Conservation (phyloP, 768 basidiomycete genomes). For the Hemileccinum rubropunctum region DNA sequence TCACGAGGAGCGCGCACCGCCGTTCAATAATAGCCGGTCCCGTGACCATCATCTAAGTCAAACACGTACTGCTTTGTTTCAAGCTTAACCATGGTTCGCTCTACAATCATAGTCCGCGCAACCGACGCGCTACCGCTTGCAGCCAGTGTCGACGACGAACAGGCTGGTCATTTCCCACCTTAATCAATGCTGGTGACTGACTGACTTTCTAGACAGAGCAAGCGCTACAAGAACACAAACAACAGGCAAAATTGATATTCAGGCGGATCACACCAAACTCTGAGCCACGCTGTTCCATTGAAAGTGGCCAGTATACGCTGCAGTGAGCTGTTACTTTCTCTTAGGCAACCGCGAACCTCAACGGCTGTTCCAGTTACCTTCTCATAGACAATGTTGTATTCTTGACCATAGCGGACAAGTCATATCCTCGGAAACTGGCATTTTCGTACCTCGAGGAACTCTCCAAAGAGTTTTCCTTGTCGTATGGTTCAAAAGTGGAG, state of each 20-base stretch:
- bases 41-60: conserved; percentile 10
- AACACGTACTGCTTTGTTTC: background rate
- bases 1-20: too few relatives aligned
- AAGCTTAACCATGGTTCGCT: conserved; percentile 65
- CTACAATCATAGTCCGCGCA: conserved; percentile 83
- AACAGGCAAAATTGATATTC: conserved; percentile 96
- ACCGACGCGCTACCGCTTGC: conserved; percentile 88
- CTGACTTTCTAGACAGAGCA: conserved; percentile 73
- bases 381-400: conserved; percentile 94
- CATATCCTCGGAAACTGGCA: conserved; percentile 94
- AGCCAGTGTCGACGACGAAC: conserved; percentile 96
- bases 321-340: conserved; percentile 60
- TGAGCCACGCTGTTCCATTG: conserved; percentile 95
- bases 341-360: conserved; percentile 1
- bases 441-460: conserved; percentile 98
- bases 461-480: conserved; percentile 90
- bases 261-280: conserved; percentile 90
- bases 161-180: conserved; percentile 48
- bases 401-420: conserved; percentile 93
- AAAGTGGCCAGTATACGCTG: conserved; percentile 91
- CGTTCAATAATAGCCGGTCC: conserved; percentile 2
- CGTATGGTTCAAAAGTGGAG: conserved; percentile 93
- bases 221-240: conserved; percentile 94
- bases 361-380: conserved; percentile 67
- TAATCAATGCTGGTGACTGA: background rate